phyloP scores from a whole-genome alignment of 1,139 yeast genomes.

The Blastobotrys indianensis region DNA sequence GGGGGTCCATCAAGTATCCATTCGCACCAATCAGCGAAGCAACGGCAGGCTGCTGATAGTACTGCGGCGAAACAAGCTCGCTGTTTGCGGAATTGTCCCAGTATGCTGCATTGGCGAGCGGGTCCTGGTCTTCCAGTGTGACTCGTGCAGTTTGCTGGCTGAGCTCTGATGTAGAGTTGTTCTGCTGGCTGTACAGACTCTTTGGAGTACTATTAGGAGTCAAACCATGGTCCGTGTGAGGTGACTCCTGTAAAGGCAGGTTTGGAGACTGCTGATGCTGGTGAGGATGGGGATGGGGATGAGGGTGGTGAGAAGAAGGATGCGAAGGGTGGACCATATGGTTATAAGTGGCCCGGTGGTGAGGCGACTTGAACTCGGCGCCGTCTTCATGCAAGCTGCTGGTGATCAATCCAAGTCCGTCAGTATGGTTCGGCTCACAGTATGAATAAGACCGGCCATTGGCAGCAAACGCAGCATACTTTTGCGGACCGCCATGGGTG shows the following conservation, averaged over 20 bases:
- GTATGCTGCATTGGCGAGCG: constrained; percentile 16
- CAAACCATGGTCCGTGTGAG: neutral
- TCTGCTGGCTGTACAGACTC: neutral
- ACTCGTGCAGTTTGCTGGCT: constrained; percentile 4
- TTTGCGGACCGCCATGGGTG: too few relatives aligned
- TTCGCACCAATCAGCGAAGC: constrained; percentile 10
- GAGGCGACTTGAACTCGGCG: neutral
- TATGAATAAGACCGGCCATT: constrained; percentile 4
- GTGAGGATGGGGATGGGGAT: neutral
- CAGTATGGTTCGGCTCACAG: neutral
- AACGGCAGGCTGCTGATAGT: constrained; percentile 11
- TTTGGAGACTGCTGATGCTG: constrained; percentile 1
- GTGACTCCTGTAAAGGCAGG: neutral
- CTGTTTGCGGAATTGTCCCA: constrained; percentile 25
- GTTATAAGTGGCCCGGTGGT: neutral
- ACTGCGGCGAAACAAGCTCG: constrained; percentile 23
- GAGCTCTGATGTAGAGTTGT: constrained; percentile 5
- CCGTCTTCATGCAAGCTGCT: neutral
- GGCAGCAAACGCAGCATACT: too few relatives aligned
- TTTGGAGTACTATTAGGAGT: neutral
- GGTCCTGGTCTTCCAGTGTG: constrained; percentile 10
- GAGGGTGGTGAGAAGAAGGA: neutral
- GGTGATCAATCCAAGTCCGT: too few relatives aligned
- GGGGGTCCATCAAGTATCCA: constrained; percentile 14
- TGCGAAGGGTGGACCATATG: neutral